Conservation (phyloP, 1,284 basidiomycete species). For the Ustilago tritici region DNA sequence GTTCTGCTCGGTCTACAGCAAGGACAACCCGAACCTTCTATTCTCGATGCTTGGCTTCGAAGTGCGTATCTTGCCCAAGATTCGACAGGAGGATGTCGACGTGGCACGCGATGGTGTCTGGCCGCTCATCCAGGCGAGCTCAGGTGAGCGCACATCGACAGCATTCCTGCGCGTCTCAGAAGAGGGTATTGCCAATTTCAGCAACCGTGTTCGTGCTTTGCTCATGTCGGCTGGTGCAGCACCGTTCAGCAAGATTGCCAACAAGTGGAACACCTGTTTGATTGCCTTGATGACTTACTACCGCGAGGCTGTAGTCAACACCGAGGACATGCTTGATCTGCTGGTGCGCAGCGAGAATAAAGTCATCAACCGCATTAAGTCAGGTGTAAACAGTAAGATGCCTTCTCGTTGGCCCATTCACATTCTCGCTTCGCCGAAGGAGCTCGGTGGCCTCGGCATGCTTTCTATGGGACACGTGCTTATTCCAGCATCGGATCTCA, state of each 20-base stretch:
- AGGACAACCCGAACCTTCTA: slow-evolving; percentile 95
- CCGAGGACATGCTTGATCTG: slow-evolving; percentile 80
- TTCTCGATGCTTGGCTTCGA: slow-evolving; percentile 99
- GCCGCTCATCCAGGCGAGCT: slow-evolving; percentile 93
- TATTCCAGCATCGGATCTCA: slow-evolving; percentile 95
- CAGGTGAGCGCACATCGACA: slow-evolving; percentile 96
- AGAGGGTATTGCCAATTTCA: slow-evolving; percentile 78
- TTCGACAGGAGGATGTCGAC: slow-evolving; percentile 91
- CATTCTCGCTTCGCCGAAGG: slow-evolving; percentile 74
- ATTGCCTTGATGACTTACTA: slow-evolving; percentile 86
- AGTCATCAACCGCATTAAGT: slow-evolving; percentile 96
- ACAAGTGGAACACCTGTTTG: slow-evolving; percentile 96
- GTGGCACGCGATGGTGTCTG: slow-evolving; percentile 98
- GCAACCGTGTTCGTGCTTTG: slow-evolving; percentile 83
- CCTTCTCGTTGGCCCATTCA: slow-evolving; percentile 88
- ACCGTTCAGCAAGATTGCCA: slow-evolving; percentile 99
- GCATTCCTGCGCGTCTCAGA: slow-evolving; percentile 98
- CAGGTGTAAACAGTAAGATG: slow-evolving; percentile 99
- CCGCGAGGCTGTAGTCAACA: slow-evolving; percentile 98
- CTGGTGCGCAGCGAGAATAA: slow-evolving; percentile 70
- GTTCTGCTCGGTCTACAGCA: slow-evolving; percentile 81
- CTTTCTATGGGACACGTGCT: slow-evolving; percentile 99
- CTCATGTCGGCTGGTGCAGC: slow-evolving; percentile 99
- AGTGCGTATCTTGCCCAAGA: slow-evolving; percentile 94
- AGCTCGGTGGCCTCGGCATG: slow-evolving; percentile 92